Percentiles rank a stretch among this genome's conserved stretches.
Conservation (phyloP, 108 stramenopile genomes). For the Nitzschia palea region DNA sequence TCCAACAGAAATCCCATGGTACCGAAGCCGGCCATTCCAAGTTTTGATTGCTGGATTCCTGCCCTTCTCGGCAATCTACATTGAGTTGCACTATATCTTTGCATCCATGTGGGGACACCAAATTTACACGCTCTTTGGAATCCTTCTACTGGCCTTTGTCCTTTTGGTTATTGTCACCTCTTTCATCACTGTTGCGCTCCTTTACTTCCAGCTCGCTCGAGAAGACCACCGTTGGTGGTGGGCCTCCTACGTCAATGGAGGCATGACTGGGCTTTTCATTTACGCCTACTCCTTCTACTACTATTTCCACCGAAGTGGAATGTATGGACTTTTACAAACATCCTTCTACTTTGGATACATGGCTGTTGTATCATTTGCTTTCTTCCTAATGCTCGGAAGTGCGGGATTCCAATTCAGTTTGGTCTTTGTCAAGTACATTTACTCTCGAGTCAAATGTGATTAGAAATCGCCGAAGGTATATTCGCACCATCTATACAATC, state of each 20-base stretch:
- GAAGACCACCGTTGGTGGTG: slow-evolving; percentile 99
- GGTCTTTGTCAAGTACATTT: slow-evolving; percentile 94
- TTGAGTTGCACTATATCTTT: slow-evolving; percentile 98
- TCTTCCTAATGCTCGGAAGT: slow-evolving; percentile 95
- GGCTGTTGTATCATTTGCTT: slow-evolving; percentile 91
- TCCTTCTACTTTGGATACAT: slow-evolving; percentile 99
- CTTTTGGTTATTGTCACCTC: slow-evolving; percentile 91
- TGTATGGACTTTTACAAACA: slow-evolving; percentile 92
- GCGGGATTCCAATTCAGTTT: slow-evolving; percentile 94
- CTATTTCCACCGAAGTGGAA: slow-evolving; percentile 92
- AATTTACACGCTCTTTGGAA: slow-evolving; percentile 98
- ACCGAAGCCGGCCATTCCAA: slow-evolving; percentile 68
- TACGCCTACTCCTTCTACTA: slow-evolving; percentile 96
- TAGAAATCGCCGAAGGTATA: slow-evolving; percentile 26
- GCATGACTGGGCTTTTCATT: slow-evolving; percentile 95
- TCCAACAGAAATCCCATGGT: slow-evolving; percentile 83
- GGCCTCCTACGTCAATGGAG: slow-evolving; percentile 93
- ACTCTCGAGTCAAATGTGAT: slow-evolving; percentile 92
- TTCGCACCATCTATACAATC: neutral
- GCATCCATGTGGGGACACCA: slow-evolving; percentile 99
- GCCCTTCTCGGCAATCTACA: slow-evolving; percentile 98
- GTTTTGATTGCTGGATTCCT: slow-evolving; percentile 95
- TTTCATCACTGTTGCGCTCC: slow-evolving; percentile 92
- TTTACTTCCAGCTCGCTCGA: slow-evolving; percentile 97
- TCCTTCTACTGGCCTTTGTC: slow-evolving; percentile 92